Percentiles rank a stretch among this genome's conserved stretches.
Evolutionary conservation across 148 eudicot species (phyloP).

Genomic region (Vaccinium vitisidaea): DNA sequence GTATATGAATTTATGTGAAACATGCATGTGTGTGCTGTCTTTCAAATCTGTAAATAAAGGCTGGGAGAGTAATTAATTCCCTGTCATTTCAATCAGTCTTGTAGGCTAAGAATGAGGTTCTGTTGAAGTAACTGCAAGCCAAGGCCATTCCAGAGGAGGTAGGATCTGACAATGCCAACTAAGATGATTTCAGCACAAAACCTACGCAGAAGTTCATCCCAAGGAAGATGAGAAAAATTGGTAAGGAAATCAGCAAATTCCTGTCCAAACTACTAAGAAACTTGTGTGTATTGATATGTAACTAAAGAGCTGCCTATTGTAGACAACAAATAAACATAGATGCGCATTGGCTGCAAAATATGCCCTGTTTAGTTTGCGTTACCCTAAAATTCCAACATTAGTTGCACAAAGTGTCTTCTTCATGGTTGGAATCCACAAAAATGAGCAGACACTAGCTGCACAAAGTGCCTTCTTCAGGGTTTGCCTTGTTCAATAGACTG

Average conservation of each 20-base stretch:
- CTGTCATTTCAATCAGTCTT: background rate
- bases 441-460: too few relatives aligned
- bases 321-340: too few relatives aligned
- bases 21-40: background rate
- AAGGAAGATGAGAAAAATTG: background rate
- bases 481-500: too few relatives aligned
- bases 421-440: too few relatives aligned
- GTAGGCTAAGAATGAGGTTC: conserved; percentile 19
- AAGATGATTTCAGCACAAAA: conserved; percentile 12
- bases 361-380: too few relatives aligned
- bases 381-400: too few relatives aligned
- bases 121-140: conserved; percentile 20
- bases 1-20: background rate
- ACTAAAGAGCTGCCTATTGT: too few relatives aligned
- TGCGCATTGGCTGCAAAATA: too few relatives aligned
- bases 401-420: too few relatives aligned
- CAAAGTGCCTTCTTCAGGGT: too few relatives aligned
- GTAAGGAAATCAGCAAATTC: background rate
- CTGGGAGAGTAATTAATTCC: background rate
- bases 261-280: background rate
- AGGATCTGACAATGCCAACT: conserved; percentile 24
- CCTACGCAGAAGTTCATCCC: conserved; percentile 21
- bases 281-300: background rate
- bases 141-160: conserved; percentile 22
- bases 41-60: background rate